Percentiles rank a stretch among this genome's conserved stretches.
phyloP scores from a whole-genome alignment of 306 rosid genomes.

The Ziziphus jujuba region DNA sequence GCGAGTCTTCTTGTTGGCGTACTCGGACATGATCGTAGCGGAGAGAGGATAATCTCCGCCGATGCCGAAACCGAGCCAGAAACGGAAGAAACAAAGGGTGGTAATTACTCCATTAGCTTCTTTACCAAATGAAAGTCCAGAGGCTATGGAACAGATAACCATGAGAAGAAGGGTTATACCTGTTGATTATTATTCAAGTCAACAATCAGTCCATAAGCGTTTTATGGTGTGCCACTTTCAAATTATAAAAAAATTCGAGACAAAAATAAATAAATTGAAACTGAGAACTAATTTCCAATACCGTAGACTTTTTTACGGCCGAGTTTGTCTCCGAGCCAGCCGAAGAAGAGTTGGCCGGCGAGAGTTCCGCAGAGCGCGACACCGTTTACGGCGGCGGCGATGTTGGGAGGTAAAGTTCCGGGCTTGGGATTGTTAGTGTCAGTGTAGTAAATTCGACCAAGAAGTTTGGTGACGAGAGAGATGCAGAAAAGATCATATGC shows the following conservation, averaged over 20 bases:
- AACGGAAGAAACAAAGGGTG: slow-evolving; percentile 78
- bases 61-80: slow-evolving; percentile 96
- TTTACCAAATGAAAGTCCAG: slow-evolving; percentile 62
- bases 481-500: slow-evolving; percentile 91
- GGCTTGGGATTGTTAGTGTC: slow-evolving; percentile 32
- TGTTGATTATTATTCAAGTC: no score
- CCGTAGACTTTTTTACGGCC: slow-evolving; percentile 86
- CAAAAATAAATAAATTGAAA: no score
- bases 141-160: slow-evolving; percentile 69
- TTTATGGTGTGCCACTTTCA: slow-evolving; percentile 62
- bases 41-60: slow-evolving; percentile 97
- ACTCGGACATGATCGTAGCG: slow-evolving; percentile 92
- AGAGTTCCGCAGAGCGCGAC: slow-evolving; percentile 80
- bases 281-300: no score
- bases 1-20: slow-evolving; percentile 86
- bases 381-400: slow-evolving; percentile 71
- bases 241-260: no score
- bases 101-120: slow-evolving; percentile 46
- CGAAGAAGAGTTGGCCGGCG: slow-evolving; percentile 86
- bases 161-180: slow-evolving; percentile 68
- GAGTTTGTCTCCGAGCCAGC: slow-evolving; percentile 91
- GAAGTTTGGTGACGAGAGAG: slow-evolving; percentile 71
- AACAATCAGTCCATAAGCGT: no score
- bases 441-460: slow-evolving; percentile 62
- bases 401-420: slow-evolving; percentile 66